Evolutionary conservation across 176 grass and related monocot species (phyloP), one percentile per base, ranked within the genome.

Genomic region (Zizania latifolia): DNA sequence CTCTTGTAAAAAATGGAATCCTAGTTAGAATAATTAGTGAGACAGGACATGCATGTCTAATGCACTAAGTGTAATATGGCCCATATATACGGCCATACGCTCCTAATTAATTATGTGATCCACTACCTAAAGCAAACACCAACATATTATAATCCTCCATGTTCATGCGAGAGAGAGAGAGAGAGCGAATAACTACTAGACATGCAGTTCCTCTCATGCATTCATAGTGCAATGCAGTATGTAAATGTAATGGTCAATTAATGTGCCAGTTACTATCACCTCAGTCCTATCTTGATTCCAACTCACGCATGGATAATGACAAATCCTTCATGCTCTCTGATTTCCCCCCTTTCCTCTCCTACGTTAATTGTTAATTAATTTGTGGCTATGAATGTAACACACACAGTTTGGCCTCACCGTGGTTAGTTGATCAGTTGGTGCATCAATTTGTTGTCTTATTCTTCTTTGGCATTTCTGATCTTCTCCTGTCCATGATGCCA

Each of bases 21-120:
- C 43, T 73, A 60, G 16, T 59, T 59, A 61, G 30, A 45, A 36
- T 51, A 58, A 71, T 59, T 63, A 39, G 74, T 72, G 24, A 71
- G 58, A 48, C 17, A 77, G 4, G 70, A 30, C 56, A 68, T 38
- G 61, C 31, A 68, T 38, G 61, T 24, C 9, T 51, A 2, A 1
- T 19, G 73, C 79, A 78, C 79, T 72, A 83, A 73, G 46, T 26
- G 23, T 73, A 78, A 74, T 83, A n/a, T n/a, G n/a, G n/a, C n/a
- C n/a, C n/a, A n/a, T n/a, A n/a, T n/a, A n/a, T n/a, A n/a, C n/a
- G 61, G 74, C 79, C 26, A 67, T 59, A 56, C 51, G 78, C 7
- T 40, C 39, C 39, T 74, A 87, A 87, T 87, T 74, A 87, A 87
- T 87, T 83, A 78, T 87, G 68, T 32, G 41, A 55, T 33, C 61